phyloP scores from a whole-genome alignment of 2,329 filamentous ascomycete genomes.

The Annulohypoxylon truncatum region DNA sequence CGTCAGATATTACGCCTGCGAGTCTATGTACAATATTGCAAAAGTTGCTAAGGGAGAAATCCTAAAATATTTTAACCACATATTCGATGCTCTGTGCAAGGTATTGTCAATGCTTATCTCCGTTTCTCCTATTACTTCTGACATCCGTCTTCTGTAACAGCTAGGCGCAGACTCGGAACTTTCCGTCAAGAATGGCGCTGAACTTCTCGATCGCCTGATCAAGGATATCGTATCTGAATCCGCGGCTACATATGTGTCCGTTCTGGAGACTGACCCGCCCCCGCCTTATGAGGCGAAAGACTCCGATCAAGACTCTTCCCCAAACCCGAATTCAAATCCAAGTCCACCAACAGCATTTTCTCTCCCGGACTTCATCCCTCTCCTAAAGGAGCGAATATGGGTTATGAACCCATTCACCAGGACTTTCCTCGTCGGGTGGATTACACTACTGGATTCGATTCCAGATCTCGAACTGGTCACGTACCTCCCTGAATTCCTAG shows the following conservation, averaged over 20 bases:
- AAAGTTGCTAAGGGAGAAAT: slow-evolving; percentile 99
- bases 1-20: slow-evolving; percentile 97
- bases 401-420: slow-evolving; percentile 95
- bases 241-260: slow-evolving; percentile 91
- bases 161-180: slow-evolving; percentile 95
- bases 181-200: slow-evolving; percentile 97
- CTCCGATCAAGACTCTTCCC: slow-evolving; percentile 49
- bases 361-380: slow-evolving; percentile 87
- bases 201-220: slow-evolving; percentile 91
- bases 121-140: neutral
- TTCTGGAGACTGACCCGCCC: slow-evolving; percentile 70
- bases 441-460: slow-evolving; percentile 93
- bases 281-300: slow-evolving; percentile 62
- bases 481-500: slow-evolving; percentile 90
- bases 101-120: slow-evolving; percentile 60
- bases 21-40: slow-evolving; percentile 99
- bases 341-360: slow-evolving; percentile 86
- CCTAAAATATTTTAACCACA: slow-evolving; percentile 95
- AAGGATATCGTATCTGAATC: slow-evolving; percentile 98
- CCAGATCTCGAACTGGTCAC: slow-evolving; percentile 95
- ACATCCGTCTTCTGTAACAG: slow-evolving; percentile 57
- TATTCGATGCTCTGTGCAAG: slow-evolving; percentile 97
- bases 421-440: slow-evolving; percentile 96
- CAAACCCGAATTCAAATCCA: slow-evolving; percentile 58
- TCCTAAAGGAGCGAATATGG: slow-evolving; percentile 93